These are phyloP conservation scores for Rhynchospora pubera DNA, from an alignment of 176 grass and related monocot species.

Conservation along the genomic window DNA sequence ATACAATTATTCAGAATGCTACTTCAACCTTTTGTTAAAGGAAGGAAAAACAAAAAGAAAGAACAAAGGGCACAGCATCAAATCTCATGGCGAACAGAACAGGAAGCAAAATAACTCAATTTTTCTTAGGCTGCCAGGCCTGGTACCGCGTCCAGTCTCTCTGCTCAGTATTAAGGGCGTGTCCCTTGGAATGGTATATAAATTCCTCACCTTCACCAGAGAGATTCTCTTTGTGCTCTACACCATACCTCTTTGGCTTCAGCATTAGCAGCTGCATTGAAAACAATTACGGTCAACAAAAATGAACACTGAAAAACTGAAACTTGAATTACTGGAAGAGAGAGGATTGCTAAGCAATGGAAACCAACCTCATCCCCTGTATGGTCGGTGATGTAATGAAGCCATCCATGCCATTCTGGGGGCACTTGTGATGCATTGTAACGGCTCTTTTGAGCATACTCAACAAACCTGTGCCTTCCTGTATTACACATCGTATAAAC, in stretches of 20 bases:
- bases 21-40: slow-evolving; percentile 6
- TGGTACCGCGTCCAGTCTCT: slow-evolving; percentile 84
- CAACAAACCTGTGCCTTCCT: slow-evolving; percentile 91
- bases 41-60: slow-evolving; percentile 4
- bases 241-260: slow-evolving; percentile 58
- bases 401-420: slow-evolving; percentile 93
- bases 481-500: neutral
- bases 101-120: slow-evolving; percentile 19
- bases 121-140: slow-evolving; percentile 72
- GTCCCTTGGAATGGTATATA: slow-evolving; percentile 90
- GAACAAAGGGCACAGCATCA: neutral
- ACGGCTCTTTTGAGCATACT: slow-evolving; percentile 68
- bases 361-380: slow-evolving; percentile 70
- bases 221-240: slow-evolving; percentile 78
- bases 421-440: slow-evolving; percentile 98
- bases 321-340: neutral
- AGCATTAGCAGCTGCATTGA: slow-evolving; percentile 41
- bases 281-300: neutral
- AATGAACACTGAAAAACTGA: slow-evolving; percentile 1
- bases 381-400: slow-evolving; percentile 68
- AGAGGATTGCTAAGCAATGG: neutral
- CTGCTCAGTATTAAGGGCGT: slow-evolving; percentile 65
- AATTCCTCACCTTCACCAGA: slow-evolving; percentile 67
- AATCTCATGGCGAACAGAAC: neutral
- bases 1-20: neutral